phyloP scores from a whole-genome alignment of 352 stramenopile genomes.

The Phytopythium ostracodes region DNA sequence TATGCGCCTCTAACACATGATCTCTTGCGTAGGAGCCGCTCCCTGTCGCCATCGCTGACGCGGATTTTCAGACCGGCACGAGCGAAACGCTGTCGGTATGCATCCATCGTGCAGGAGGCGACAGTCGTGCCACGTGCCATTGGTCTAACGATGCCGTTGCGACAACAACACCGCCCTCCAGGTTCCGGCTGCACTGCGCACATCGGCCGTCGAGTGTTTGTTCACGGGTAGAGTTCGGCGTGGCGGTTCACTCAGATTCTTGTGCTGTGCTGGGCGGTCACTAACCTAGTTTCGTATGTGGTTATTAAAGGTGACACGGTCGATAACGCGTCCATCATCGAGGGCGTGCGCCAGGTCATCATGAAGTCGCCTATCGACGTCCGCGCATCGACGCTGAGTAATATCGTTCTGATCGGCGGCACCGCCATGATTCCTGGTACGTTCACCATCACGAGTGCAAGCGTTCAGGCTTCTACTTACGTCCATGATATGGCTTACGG shows the following conservation, averaged over 20 bases:
- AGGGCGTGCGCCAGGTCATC: constrained; percentile 45
- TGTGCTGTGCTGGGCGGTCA: neutral
- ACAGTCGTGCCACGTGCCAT: too few relatives aligned
- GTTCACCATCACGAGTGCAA: neutral
- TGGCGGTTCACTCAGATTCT: neutral
- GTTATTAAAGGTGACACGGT: constrained; percentile 18
- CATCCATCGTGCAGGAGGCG: too few relatives aligned
- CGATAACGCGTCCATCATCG: constrained; percentile 48
- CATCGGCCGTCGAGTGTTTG: constrained; percentile 39
- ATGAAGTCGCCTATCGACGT: constrained; percentile 65
- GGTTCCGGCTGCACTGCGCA: constrained; percentile 37
- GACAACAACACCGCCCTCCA: constrained; percentile 8
- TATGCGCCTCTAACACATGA: neutral
- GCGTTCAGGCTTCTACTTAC: neutral
- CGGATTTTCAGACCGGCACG: constrained; percentile 37
- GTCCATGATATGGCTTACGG: neutral
- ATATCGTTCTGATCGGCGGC: constrained; percentile 71
- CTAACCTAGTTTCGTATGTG: neutral
- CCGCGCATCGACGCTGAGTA: constrained; percentile 57
- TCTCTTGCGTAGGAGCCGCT: constrained; percentile 23
- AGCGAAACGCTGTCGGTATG: constrained; percentile 35
- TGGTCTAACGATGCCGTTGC: neutral
- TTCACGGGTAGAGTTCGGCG: constrained; percentile 27
- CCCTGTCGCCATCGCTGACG: constrained; percentile 25
- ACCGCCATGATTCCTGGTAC: constrained; percentile 74